Conservation (phyloP, 139 green algal species). For the Auxenochlorella protothecoides region DNA sequence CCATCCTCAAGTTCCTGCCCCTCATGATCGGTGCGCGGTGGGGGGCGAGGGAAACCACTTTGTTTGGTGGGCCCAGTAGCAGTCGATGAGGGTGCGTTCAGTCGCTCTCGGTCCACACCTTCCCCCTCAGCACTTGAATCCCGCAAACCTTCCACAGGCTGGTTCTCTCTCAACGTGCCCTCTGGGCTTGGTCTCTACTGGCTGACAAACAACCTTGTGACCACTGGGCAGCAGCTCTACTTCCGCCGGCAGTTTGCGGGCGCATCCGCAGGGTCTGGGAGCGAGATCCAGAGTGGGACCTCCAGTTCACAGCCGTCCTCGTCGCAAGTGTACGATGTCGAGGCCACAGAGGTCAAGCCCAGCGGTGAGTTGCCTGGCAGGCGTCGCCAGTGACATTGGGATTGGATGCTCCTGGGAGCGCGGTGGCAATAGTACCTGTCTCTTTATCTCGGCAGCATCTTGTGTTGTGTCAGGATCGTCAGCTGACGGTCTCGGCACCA, state of each 20-base stretch:
- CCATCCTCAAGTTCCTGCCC: constrained; percentile 94
- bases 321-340: too few species aligned
- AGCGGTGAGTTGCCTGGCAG: constrained; percentile 10
- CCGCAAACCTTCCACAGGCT: constrained; percentile 52
- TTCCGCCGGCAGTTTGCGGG: constrained; percentile 15
- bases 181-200: constrained; percentile 96
- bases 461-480: too few species aligned
- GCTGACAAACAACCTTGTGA: constrained; percentile 96
- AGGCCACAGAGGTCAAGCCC: constrained; percentile 6
- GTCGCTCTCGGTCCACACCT: too few species aligned
- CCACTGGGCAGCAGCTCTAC: constrained; percentile 69
- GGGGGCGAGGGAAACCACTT: too few species aligned
- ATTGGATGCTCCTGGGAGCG: background rate
- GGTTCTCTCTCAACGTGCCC: constrained; percentile 96
- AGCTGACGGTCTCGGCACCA: background rate
- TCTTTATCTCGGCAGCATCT: constrained; percentile 1
- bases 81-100: too few species aligned
- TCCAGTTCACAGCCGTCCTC: too few species aligned
- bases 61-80: too few species aligned
- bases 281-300: constrained; percentile 8
- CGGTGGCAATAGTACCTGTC: background rate
- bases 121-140: too few species aligned
- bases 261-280: constrained; percentile 37
- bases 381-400: background rate
- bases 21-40: constrained; percentile 76